Evolutionary conservation across 2,329 filamentous ascomycete genomes (phyloP).

Genomic region (Fusarium sp.): DNA sequence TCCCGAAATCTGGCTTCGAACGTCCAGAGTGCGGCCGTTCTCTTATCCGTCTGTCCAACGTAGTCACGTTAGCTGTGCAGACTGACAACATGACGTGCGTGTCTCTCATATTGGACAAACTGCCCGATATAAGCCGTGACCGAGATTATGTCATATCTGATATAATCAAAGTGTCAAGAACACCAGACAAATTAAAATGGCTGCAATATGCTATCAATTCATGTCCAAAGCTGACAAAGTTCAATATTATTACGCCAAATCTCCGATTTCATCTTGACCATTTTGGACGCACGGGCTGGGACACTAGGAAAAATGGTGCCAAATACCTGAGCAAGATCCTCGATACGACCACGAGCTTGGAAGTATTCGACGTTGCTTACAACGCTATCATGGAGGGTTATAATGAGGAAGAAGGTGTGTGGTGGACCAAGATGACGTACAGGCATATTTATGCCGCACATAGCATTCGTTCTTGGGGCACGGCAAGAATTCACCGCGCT

Average conservation of each 20-base stretch:
- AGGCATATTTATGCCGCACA: neutral
- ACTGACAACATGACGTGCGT: neutral
- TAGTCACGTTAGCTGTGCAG: neutral
- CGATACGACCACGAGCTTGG: neutral
- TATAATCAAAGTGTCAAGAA: neutral
- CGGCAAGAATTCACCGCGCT: neutral
- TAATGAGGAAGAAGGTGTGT: neutral
- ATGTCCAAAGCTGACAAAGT: neutral
- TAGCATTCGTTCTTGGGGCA: neutral
- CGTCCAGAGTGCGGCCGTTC: neutral
- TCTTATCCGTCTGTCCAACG: neutral
- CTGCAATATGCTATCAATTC: neutral
- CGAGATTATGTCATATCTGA: neutral
- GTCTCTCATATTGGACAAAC: neutral
- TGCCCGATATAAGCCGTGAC: fast-evolving
- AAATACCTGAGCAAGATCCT: neutral
- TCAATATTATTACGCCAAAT: neutral
- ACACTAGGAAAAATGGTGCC: neutral
- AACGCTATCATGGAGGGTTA: neutral
- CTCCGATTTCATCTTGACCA: neutral
- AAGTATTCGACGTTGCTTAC: neutral
- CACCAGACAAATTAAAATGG: neutral
- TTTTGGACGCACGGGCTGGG: neutral
- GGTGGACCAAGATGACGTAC: neutral
- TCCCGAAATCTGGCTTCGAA: neutral